phyloP scores from a whole-genome alignment of 2,329 filamentous ascomycete genomes.

The Pseudopithomyces maydicus region DNA sequence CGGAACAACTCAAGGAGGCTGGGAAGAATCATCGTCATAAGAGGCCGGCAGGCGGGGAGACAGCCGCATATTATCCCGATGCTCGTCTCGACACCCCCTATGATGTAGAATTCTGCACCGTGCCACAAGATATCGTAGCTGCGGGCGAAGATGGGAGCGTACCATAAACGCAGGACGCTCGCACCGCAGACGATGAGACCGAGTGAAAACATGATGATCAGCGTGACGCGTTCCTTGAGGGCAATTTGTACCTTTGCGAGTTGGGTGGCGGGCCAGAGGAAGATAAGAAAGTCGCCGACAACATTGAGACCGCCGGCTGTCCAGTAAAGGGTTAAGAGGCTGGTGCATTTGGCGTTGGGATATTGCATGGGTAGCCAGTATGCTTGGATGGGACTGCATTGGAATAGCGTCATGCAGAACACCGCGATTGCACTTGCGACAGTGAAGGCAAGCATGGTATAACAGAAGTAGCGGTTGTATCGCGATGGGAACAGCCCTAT shows the following conservation, averaged over 20 bases:
- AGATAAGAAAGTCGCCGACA: constrained; percentile 24
- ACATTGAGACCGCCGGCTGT: constrained; percentile 21
- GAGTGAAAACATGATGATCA: constrained; percentile 23
- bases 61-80: constrained; percentile 28
- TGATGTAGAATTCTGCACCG: constrained; percentile 17
- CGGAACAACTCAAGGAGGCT: constrained; percentile 9
- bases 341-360: constrained; percentile 18
- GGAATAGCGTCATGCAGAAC: constrained; percentile 17
- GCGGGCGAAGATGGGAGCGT: constrained; percentile 18
- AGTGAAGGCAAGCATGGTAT: constrained; percentile 14
- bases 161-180: constrained; percentile 25
- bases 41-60: constrained; percentile 25
- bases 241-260: constrained; percentile 22
- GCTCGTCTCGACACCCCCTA: constrained; percentile 23
- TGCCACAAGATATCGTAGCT: constrained; percentile 23
- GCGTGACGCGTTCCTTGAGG: constrained; percentile 19
- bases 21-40: constrained; percentile 18
- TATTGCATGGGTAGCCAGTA: constrained; percentile 11
- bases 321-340: constrained; percentile 16
- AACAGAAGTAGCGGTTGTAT: constrained; percentile 22
- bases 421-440: constrained; percentile 9
- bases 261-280: constrained; percentile 28
- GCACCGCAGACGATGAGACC: constrained; percentile 26
- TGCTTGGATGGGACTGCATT: constrained; percentile 16
- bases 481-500: constrained; percentile 18